Conservation (phyloP, 2,329 filamentous ascomycete species). For the Penicillium sp. region DNA sequence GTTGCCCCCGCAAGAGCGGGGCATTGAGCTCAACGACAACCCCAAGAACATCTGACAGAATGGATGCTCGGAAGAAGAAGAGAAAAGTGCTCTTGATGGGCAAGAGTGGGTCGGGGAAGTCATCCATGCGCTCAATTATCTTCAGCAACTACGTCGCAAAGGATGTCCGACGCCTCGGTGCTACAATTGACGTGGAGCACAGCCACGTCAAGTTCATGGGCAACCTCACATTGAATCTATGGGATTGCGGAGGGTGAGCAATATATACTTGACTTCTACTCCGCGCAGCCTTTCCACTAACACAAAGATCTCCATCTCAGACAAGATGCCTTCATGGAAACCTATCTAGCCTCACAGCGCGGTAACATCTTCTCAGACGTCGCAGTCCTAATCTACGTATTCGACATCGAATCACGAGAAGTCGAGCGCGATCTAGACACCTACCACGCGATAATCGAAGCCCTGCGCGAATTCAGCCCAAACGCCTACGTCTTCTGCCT, state of each 20-base stretch:
- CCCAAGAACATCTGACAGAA: conserved; percentile 24
- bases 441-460: conserved; percentile 86
- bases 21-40: conserved; percentile 21
- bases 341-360: conserved; percentile 93
- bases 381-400: conserved; percentile 97
- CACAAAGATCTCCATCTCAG: conserved; percentile 44
- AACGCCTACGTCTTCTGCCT: conserved; percentile 86
- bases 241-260: conserved; percentile 88
- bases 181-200: conserved; percentile 97
- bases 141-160: conserved; percentile 99
- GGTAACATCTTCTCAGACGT: conserved; percentile 96
- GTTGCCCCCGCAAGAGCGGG: conserved; percentile 26
- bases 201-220: conserved; percentile 99
- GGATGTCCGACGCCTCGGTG: conserved; percentile 86
- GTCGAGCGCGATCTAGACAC: conserved; percentile 90
- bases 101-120: conserved; percentile 96
- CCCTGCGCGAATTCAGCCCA: conserved; percentile 80
- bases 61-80: conserved; percentile 63
- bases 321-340: conserved; percentile 98
- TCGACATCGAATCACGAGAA: conserved; percentile 95
- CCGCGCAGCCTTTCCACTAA: neutral
- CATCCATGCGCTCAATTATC: conserved; percentile 97
- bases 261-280: neutral
- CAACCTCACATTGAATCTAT: conserved; percentile 93
- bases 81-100: conserved; percentile 89